Percentiles rank a stretch among this genome's conserved stretches.
Conservation (phyloP, 176 grass and related monocot species). For the Oryza coarctata region DNA sequence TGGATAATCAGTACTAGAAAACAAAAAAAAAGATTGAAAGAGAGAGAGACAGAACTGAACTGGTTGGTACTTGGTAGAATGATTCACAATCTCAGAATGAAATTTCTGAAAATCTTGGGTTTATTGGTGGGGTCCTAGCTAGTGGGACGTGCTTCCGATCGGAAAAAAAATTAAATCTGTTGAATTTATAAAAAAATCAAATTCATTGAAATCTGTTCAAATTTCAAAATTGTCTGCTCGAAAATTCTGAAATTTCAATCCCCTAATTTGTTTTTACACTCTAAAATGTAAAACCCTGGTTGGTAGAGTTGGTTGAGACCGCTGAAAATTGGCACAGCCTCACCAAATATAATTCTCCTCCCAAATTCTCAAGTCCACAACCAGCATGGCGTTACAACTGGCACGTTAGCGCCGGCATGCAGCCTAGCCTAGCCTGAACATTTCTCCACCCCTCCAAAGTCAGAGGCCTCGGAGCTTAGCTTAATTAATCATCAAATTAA, state of each 20-base stretch:
- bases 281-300: not conserved
- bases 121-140: not conserved
- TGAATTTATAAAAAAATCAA: not conserved
- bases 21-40: not conserved
- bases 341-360: not conserved
- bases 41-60: no score
- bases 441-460: not conserved
- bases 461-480: not conserved
- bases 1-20: not conserved
- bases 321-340: not conserved
- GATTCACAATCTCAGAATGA: not conserved
- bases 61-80: no score
- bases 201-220: not conserved
- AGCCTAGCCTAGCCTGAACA: not conserved
- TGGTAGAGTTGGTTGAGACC: not conserved
- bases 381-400: constrained; percentile 2
- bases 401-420: not conserved
- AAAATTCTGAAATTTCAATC: no score
- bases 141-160: no score
- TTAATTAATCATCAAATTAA: not conserved
- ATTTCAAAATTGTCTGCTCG: not conserved
- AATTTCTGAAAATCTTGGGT: not conserved
- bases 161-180: no score
- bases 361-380: not conserved
- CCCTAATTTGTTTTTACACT: not conserved